Percentiles rank a stretch among this genome's conserved stretches.
Evolutionary conservation across 1,284 basidiomycete genomes (phyloP).

Genomic region (Stygiomarasmius scandens): DNA sequence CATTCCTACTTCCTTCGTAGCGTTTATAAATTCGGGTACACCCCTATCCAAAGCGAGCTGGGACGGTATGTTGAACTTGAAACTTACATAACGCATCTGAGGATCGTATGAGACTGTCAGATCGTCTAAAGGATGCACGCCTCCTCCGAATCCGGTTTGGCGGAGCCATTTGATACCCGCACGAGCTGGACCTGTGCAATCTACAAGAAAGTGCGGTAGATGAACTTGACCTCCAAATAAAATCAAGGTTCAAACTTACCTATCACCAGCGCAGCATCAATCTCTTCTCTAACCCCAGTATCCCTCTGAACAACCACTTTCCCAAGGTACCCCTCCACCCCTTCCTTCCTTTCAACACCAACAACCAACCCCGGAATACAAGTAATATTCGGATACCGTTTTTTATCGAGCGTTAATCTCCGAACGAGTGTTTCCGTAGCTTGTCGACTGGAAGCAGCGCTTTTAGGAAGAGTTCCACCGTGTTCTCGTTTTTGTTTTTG

Average conservation of each 20-base stretch:
- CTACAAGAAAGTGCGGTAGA: constrained; percentile 9
- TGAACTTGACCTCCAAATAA: neutral
- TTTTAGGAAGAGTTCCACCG: neutral
- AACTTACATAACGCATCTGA: constrained; percentile 17
- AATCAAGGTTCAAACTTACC: constrained; percentile 12
- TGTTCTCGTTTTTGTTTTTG: no score
- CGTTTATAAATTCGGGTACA: neutral
- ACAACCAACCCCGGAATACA: constrained; percentile 17
- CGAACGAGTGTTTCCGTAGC: constrained; percentile 29
- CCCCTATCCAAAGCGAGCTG: neutral
- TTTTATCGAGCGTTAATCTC: constrained; percentile 16
- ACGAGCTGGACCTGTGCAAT: constrained; percentile 27
- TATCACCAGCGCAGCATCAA: constrained; percentile 19
- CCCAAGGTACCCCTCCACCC: constrained; percentile 14
- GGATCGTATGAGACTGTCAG: constrained; percentile 20
- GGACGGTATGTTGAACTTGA: constrained; percentile 8
- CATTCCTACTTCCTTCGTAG: neutral
- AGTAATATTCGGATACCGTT: constrained; percentile 21
- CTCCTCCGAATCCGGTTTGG: constrained; percentile 15
- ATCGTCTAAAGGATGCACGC: constrained; percentile 18
- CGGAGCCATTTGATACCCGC: constrained; percentile 26
- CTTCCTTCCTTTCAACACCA: constrained; percentile 13
- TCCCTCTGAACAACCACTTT: constrained; percentile 17
- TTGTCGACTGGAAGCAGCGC: constrained; percentile 13
- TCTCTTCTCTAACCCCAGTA: constrained; percentile 3